phyloP scores from a whole-genome alignment of 78 protist genomes.

The Monocercomonoides exilis region DNA sequence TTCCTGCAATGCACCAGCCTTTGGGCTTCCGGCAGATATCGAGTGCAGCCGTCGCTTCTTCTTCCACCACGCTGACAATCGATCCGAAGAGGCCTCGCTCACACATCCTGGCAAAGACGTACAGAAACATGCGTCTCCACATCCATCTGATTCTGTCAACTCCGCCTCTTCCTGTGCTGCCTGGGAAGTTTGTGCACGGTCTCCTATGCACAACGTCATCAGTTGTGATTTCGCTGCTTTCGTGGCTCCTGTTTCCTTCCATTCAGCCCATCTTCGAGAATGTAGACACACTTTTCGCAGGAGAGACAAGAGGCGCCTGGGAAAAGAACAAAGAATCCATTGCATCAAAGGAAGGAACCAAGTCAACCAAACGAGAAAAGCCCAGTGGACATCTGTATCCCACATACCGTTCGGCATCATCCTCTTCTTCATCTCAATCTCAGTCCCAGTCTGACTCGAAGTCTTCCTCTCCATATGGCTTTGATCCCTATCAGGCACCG shows the following conservation, averaged over 20 bases:
- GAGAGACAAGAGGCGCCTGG: not conserved
- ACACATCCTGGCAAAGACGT: not conserved
- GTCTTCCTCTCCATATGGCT: too few relatives aligned
- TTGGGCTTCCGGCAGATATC: not conserved
- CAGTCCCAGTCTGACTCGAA: too few relatives aligned
- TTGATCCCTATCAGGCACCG: too few relatives aligned
- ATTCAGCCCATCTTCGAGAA: not conserved
- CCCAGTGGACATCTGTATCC: too few relatives aligned
- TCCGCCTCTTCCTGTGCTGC: not conserved
- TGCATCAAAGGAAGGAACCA: not conserved
- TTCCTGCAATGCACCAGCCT: too few relatives aligned
- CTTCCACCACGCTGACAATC: not conserved
- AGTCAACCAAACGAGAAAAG: not conserved
- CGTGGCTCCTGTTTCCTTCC: not conserved
- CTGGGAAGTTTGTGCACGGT: not conserved
- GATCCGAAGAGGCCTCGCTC: not conserved
- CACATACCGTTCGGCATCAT: too few relatives aligned
- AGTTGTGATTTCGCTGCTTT: too few relatives aligned
- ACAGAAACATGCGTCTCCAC: not conserved
- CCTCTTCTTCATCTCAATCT: too few relatives aligned
- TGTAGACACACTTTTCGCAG: not conserved
- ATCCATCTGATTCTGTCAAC: not conserved
- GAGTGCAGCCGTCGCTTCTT: not conserved
- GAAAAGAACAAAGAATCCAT: not conserved
- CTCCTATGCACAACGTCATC: too few relatives aligned